phyloP scores from a whole-genome alignment of 345 rosid species.

The Gossypium anomalum region DNA sequence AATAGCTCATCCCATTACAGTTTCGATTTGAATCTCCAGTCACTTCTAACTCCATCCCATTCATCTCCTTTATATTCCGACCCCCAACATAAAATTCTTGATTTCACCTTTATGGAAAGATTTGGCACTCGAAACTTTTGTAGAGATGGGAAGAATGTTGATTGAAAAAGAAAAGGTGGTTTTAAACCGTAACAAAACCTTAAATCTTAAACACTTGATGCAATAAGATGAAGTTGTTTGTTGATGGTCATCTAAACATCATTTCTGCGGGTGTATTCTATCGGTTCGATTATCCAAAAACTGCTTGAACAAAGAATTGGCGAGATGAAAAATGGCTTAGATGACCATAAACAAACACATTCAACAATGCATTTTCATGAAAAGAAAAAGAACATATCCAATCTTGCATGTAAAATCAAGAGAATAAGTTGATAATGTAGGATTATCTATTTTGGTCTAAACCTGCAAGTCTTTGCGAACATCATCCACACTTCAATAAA shows the following conservation, averaged over 20 bases:
- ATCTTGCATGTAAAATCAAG: background rate
- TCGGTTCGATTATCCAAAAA: background rate
- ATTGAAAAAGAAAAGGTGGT: background rate
- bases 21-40: too few species aligned
- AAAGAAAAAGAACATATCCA: background rate
- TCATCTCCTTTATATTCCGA: too few species aligned
- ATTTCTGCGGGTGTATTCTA: background rate
- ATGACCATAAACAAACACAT: background rate
- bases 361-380: background rate
- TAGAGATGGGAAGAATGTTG: background rate
- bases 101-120: too few species aligned
- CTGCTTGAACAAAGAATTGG: background rate
- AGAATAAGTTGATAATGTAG: background rate
- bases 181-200: background rate
- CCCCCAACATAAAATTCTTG: too few species aligned
- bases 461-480: background rate
- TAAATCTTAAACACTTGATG: background rate
- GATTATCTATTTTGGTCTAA: background rate
- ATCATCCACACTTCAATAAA: background rate
- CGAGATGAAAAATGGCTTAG: background rate
- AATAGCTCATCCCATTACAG: too few species aligned
- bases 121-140: background rate
- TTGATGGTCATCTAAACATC: conserved; percentile 4
- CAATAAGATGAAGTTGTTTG: background rate
- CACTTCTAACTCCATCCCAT: too few species aligned